Percentiles rank a stretch among this genome's conserved stretches.
phyloP scores from a whole-genome alignment of 2,329 filamentous ascomycete species.

The Neonectria neomacrospora region DNA sequence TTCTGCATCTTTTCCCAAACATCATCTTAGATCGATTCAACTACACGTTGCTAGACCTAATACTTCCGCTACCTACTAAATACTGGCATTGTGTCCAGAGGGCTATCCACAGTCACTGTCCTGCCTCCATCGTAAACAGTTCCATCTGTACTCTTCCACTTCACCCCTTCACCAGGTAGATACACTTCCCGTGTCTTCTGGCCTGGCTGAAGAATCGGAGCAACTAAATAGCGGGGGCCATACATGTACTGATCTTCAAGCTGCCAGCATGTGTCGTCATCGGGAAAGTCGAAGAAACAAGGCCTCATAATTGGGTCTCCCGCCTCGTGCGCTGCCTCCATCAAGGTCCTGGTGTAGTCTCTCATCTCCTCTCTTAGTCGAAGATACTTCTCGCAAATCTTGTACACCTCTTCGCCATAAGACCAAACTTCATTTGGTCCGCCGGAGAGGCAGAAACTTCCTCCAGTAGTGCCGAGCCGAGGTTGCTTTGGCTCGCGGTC shows the following conservation, averaged over 20 bases:
- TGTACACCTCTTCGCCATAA: constrained; percentile 69
- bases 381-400: constrained; percentile 70
- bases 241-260: constrained; percentile 73
- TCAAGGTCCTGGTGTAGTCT: constrained; percentile 66
- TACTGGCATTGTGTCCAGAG: background rate
- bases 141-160: background rate
- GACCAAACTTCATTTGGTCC: constrained; percentile 76
- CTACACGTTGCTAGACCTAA: background rate
- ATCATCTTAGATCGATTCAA: background rate
- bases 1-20: too few relatives aligned
- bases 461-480: constrained; percentile 49
- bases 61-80: background rate
- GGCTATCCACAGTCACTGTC: background rate
- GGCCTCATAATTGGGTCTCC: constrained; percentile 71
- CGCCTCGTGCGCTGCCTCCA: constrained; percentile 68
- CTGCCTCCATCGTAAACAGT: background rate
- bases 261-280: constrained; percentile 64
- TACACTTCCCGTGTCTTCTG: background rate
- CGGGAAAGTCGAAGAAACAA: constrained; percentile 72
- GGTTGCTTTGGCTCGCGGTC: constrained; percentile 67
- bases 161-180: background rate
- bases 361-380: constrained; percentile 66
- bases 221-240: constrained; percentile 48
- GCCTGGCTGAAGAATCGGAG: constrained; percentile 3
- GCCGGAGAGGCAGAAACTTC: constrained; percentile 53